These are phyloP conservation scores for Rhodotorula graminis DNA, from an alignment of 768 basidiomycete species.

Conservation along the genomic window DNA sequence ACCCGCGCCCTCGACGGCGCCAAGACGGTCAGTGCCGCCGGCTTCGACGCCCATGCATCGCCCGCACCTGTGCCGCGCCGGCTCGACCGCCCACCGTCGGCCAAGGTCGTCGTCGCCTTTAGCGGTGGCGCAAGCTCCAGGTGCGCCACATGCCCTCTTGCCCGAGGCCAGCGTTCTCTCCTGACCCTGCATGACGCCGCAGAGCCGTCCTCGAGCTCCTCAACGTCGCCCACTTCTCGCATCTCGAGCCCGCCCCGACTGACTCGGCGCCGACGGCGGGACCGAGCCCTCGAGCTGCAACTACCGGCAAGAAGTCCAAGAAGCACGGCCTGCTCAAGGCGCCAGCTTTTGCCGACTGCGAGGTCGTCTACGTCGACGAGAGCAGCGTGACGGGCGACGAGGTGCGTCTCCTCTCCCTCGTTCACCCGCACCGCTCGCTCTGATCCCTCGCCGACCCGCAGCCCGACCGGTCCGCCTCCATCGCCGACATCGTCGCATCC, in stretches of 20 bases:
- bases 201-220: slow-evolving; percentile 39
- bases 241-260: background rate
- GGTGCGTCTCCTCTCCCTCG: background rate
- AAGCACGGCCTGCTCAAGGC: slow-evolving; percentile 3
- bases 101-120: background rate
- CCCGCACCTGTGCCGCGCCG: background rate
- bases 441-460: background rate
- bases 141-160: too few relatives aligned
- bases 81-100: background rate
- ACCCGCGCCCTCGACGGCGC: background rate
- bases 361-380: slow-evolving; percentile 28
- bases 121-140: background rate
- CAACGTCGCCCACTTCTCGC: slow-evolving; percentile 7
- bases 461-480: slow-evolving; percentile 11
- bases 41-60: background rate
- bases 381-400: slow-evolving; percentile 1
- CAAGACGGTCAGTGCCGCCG: background rate
- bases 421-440: background rate
- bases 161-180: too few relatives aligned
- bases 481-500: slow-evolving; percentile 4
- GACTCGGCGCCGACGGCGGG: background rate
- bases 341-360: slow-evolving; percentile 6
- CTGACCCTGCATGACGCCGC: background rate
- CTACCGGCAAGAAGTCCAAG: slow-evolving; percentile 5
- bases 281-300: too few relatives aligned